A percentile compares a stretch with the other conserved stretches of the same genome.
Evolutionary conservation across 495 filamentous ascomycete genomes (phyloP).

Genomic region (Podospora sp.): DNA sequence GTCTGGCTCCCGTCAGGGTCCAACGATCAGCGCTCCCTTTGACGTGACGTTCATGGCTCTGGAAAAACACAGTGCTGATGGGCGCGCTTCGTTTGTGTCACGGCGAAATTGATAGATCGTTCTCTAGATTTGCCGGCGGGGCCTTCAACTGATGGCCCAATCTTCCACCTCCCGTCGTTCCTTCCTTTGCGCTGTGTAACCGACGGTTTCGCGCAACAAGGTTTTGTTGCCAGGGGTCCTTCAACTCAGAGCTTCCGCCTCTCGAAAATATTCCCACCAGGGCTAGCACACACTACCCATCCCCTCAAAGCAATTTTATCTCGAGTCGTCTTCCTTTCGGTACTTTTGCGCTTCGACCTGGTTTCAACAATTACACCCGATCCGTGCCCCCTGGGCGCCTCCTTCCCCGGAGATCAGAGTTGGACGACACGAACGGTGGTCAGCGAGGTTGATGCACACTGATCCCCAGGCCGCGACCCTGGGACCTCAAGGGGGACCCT

Average conservation of each 20-base stretch:
- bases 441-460: neutral
- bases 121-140: neutral
- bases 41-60: neutral
- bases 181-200: neutral
- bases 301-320: too few relatives aligned
- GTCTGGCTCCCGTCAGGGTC: neutral
- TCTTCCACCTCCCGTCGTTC: neutral
- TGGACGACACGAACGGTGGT: neutral
- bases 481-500: neutral
- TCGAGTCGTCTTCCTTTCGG: too few relatives aligned
- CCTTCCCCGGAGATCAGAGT: neutral
- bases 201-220: too few relatives aligned
- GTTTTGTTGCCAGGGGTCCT: too few relatives aligned
- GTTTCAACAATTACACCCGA: too few relatives aligned
- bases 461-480: neutral
- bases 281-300: too few relatives aligned
- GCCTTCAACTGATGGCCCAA: neutral
- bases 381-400: too few relatives aligned
- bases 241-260: too few relatives aligned
- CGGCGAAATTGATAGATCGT: neutral
- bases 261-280: too few relatives aligned
- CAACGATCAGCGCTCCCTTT: neutral
- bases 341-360: too few relatives aligned
- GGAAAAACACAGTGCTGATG: neutral
- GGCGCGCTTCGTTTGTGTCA: neutral